Conservation (phyloP, 371 early-diverging fungal genomes). For the Mucor saturninus region DNA sequence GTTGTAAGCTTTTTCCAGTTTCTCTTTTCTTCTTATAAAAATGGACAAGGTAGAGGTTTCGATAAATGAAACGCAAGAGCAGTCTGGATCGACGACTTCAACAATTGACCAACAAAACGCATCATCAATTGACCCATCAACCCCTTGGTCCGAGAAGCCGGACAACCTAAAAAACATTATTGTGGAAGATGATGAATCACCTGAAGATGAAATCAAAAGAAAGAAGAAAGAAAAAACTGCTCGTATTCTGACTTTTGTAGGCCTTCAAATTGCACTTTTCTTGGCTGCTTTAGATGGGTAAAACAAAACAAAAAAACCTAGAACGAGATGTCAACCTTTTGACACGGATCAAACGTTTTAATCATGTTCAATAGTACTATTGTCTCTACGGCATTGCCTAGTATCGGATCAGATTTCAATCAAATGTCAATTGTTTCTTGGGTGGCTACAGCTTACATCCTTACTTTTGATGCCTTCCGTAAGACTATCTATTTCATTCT, state of each 20-base stretch:
- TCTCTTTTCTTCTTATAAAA: neutral
- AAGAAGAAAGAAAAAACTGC: conserved; percentile 12
- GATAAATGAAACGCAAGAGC: neutral
- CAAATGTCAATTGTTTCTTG: conserved; percentile 64
- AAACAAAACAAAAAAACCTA: neutral
- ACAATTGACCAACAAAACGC: neutral
- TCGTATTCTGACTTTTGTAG: conserved; percentile 41
- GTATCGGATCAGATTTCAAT: conserved; percentile 75
- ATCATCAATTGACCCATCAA: neutral
- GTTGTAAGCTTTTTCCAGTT: no score
- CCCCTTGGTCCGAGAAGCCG: conserved; percentile 6
- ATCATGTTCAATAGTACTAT: conserved; percentile 48
- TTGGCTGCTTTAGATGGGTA: conserved; percentile 78
- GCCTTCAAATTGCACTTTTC: conserved; percentile 68
- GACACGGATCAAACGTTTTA: neutral
- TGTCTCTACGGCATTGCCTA: conserved; percentile 65
- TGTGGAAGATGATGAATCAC: neutral
- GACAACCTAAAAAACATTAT: neutral
- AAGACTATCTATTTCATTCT: conserved; percentile 15
- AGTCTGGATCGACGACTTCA: neutral
- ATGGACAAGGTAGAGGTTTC: neutral
- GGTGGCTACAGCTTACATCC: conserved; percentile 71
- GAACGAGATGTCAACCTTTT: neutral
- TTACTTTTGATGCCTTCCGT: conserved; percentile 53
- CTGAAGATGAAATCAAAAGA: neutral